Evolutionary conservation across 2,329 filamentous ascomycete species (phyloP).

Genomic region (Acrocalymma vagum): DNA sequence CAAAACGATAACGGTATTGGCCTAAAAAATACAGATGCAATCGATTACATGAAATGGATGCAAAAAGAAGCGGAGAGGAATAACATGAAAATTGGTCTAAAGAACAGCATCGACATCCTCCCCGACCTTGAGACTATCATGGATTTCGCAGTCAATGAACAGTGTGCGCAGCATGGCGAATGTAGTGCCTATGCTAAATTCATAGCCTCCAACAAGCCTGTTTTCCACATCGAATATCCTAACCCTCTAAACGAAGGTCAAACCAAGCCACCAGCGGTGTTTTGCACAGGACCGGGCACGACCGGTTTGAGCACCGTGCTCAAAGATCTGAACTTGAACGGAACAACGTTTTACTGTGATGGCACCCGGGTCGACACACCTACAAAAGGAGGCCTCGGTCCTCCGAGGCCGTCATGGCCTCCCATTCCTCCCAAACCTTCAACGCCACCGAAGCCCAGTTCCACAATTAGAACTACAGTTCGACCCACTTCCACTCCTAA

Average conservation of each 20-base stretch:
- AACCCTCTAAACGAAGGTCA: conserved; percentile 45
- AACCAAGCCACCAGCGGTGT: conserved; percentile 44
- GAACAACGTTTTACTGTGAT: conserved; percentile 66
- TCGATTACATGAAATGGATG: conserved; percentile 37
- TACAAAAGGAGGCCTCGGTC: conserved; percentile 29
- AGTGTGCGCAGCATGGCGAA: conserved; percentile 35
- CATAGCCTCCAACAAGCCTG: conserved; percentile 37
- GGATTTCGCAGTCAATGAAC: conserved; percentile 43
- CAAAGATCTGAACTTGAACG: conserved; percentile 69
- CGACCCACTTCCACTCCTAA: conserved; percentile 4
- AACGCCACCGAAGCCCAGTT: conserved; percentile 9
- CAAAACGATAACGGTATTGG: conserved; percentile 41
- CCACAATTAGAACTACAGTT: no score
- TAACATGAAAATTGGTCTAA: conserved; percentile 36
- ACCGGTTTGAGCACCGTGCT: conserved; percentile 68
- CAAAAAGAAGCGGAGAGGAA: conserved; percentile 29
- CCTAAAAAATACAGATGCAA: conserved; percentile 29
- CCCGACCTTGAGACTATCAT: conserved; percentile 23
- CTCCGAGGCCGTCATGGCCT: conserved; percentile 18
- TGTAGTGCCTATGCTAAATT: conserved; percentile 32
- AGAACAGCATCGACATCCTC: conserved; percentile 40
- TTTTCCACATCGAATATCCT: conserved; percentile 45
- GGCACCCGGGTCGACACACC: conserved; percentile 38
- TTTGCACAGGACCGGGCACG: conserved; percentile 59
- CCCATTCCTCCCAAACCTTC: conserved; percentile 10